Conservation (phyloP, 176 grass and related monocot genomes). For the Oryza meyeriana region DNA sequence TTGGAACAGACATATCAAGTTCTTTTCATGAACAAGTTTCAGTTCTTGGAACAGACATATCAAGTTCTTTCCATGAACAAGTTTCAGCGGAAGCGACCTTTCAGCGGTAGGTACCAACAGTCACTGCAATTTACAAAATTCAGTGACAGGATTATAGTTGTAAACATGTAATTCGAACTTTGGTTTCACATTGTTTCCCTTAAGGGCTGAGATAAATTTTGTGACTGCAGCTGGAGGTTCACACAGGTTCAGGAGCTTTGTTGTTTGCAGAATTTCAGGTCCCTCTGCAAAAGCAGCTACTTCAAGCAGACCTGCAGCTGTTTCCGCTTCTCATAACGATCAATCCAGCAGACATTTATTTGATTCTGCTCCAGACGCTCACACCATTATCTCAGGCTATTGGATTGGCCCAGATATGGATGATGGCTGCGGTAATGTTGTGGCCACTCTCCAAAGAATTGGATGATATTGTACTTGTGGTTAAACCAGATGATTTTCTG, state of each 20-base stretch:
- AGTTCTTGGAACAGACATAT: not conserved
- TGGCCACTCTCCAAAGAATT: slow-evolving; percentile 38
- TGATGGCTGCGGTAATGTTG: slow-evolving; percentile 58
- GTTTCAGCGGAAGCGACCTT: not conserved
- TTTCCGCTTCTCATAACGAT: not conserved
- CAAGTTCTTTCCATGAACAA: not conserved
- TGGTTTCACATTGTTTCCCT: not conserved
- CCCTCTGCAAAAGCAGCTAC: not conserved
- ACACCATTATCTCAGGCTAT: slow-evolving; percentile 41
- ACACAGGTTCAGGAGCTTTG: not conserved
- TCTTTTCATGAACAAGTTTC: not conserved
- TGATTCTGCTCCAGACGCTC: not conserved
- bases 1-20: not conserved
- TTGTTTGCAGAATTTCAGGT: not conserved
- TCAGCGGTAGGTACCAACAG: not conserved
- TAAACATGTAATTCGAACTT: not conserved
- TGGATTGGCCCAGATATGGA: slow-evolving; percentile 57
- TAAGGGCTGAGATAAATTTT: not conserved
- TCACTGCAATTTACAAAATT: not conserved
- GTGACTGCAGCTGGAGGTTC: not conserved
- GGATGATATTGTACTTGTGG: not conserved
- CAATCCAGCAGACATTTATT: not conserved
- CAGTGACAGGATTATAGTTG: not conserved
- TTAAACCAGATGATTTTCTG: not conserved
- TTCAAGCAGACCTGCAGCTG: not conserved